phyloP scores from a whole-genome alignment of 2,329 filamentous ascomycete genomes.

The Pseudocercospora fijiensis region DNA sequence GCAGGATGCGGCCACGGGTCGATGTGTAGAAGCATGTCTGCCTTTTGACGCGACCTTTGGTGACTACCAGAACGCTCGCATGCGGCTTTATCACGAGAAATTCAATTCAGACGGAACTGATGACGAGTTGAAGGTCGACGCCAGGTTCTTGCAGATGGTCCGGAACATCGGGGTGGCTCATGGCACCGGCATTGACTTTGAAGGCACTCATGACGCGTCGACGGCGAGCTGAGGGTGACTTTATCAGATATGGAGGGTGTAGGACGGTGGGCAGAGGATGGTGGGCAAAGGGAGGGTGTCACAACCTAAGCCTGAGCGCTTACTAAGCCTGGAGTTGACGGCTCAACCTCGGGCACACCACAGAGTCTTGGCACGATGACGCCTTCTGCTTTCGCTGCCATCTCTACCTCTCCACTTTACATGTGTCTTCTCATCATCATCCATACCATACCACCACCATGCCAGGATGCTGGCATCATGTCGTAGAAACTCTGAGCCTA shows the following conservation, averaged over 20 bases:
- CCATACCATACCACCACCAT: not conserved
- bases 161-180: slow-evolving; percentile 1
- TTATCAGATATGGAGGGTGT: no score
- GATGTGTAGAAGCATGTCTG: not conserved
- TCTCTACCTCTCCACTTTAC: no score
- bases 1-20: not conserved
- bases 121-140: not conserved
- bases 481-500: not conserved
- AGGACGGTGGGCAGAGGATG: not conserved
- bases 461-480: not conserved
- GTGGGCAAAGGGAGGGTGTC: not conserved
- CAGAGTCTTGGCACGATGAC: no score
- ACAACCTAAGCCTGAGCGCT: no score
- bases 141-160: slow-evolving; percentile 1
- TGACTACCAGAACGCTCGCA: slow-evolving; percentile 7
- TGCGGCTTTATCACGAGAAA: slow-evolving; percentile 5
- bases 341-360: no score
- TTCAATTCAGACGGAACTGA: slow-evolving; percentile 3
- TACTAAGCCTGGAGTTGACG: no score
- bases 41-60: slow-evolving; percentile 7
- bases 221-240: not conserved
- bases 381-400: no score
- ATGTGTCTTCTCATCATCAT: not conserved
- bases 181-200: slow-evolving; percentile 3
- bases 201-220: slow-evolving; percentile 2